Evolutionary conservation across 495 filamentous ascomycete species (phyloP), one percentile per base, ranked within the genome.

Genomic region (Podospora sp.): DNA sequence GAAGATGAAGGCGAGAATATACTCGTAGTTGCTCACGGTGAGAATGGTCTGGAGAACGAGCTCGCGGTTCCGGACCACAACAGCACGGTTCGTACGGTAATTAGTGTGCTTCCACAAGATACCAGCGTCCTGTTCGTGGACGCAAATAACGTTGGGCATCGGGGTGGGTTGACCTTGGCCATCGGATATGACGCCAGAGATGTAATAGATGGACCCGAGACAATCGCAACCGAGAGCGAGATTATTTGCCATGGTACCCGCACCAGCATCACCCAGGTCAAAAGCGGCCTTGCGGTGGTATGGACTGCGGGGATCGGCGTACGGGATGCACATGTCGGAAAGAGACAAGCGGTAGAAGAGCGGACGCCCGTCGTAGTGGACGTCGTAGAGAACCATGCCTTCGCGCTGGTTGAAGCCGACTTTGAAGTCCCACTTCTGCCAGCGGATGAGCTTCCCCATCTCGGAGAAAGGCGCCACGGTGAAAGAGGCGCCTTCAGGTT

Each of bases 41-140:
- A 89, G 88, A 73, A 92, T 90, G 73, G 88, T 89, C 69, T 92
- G 90, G 33, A 93, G 67, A 21, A 92, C 88, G 1, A 93, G 77
- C 72, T 90, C 86, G n/a, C 91, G 84, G 53, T 84, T 80, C 2
- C 91, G 85, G 6, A 84, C 87, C 6, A 91, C 84, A 35, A 87
- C 85, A 1, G 86, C 87, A 0, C 86, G 83, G 14, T 82, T 80
- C 3, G 90, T 91, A 8, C 90, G 86, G 79, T 86, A 91, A 72
- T 93, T 91, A 29, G 88, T 92, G 76, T 93, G 90, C 73, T 93
- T 93, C 84, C 88, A 92, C 9, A 86, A 86, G 55, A 92, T 90
- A 18, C 90, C 90, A 60, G 80, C 81, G 69, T 90, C 88, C 68
- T 89, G 85, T 64, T 91, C 89, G 71, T 93, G 91, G 51, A 91